Conservation (phyloP, 345 rosid species). For the Dimocarpus longan region DNA sequence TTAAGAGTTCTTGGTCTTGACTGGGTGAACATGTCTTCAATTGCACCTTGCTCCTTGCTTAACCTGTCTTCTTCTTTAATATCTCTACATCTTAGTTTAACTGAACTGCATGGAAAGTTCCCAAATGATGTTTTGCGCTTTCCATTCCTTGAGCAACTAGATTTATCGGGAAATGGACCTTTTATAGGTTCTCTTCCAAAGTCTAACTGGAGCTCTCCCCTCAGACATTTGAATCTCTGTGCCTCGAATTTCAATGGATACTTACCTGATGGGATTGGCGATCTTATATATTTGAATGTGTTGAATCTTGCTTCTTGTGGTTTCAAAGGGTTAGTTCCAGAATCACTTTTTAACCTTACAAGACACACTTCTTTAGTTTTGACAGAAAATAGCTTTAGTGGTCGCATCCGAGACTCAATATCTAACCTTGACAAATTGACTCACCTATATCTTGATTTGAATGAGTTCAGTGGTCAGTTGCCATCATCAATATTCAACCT, state of each 20-base stretch:
- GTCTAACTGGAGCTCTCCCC: too few species aligned
- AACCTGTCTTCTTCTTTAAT: background rate
- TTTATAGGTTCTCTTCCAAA: too few species aligned
- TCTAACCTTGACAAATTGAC: slow-evolving; percentile 4
- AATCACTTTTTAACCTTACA: too few species aligned
- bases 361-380: too few species aligned
- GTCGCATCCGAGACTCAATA: background rate
- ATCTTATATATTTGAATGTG: too few species aligned
- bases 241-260: too few species aligned
- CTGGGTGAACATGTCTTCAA: background rate
- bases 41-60: background rate
- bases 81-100: background rate
- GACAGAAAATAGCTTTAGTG: too few species aligned
- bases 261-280: too few species aligned
- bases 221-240: too few species aligned
- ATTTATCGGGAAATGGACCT: too few species aligned
- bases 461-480: background rate
- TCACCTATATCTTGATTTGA: background rate
- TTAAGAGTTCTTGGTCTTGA: background rate
- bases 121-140: background rate
- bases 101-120: background rate
- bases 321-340: too few species aligned
- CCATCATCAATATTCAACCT: background rate
- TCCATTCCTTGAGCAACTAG: background rate
- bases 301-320: too few species aligned